Evolutionary conservation across 495 filamentous ascomycete species (phyloP), one percentile per base, ranked within the genome.

Genomic region (Penicillium goetzii): DNA sequence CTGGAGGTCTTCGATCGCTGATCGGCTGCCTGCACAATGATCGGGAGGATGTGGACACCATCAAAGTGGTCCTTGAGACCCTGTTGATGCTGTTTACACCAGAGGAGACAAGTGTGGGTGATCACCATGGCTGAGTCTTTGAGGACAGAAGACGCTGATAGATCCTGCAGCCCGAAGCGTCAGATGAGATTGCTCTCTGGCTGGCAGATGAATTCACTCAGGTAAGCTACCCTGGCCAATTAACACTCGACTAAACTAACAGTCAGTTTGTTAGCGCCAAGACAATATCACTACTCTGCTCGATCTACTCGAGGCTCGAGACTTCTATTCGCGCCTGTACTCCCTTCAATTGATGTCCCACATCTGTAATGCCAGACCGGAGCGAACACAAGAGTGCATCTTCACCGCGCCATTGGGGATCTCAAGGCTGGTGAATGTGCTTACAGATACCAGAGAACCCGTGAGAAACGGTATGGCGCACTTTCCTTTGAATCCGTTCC

Each of bases 161-260:
- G 25, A 30, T 59, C 55, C 2, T 61, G 53, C 72, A 90, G 88
- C 92, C 93, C 55, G 95, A 99, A 83, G 93, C 95, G 45, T 96
- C 93, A 15, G 96, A 97, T 61, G 95, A 99, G 74, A 96, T 99
- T 71, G 91, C 92, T 30, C 85, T 97, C 7, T 98, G 94, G 93
- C 84, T 99, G 58, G 94, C 95, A 52, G 95, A 99, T 78, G 93
- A 97, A 74, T 99, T 99, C 69, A 98, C 96, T 33, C 92, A 97
- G 84, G 90, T 91, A 78, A 59, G 81, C 63, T 45, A 26, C 26
- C 47, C 41, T 50, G 45, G 32, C 43, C 53, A 17, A 9, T 30
- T 26, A 14, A 10, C 38, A 50, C 38, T 43, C 56, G 63, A 40
- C 80, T 70, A 79, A 77, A 32, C 79, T 86, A 75, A 81, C 68